Conservation (phyloP, 2,329 filamentous ascomycete species). For the Xylariomycetidae sp. region DNA sequence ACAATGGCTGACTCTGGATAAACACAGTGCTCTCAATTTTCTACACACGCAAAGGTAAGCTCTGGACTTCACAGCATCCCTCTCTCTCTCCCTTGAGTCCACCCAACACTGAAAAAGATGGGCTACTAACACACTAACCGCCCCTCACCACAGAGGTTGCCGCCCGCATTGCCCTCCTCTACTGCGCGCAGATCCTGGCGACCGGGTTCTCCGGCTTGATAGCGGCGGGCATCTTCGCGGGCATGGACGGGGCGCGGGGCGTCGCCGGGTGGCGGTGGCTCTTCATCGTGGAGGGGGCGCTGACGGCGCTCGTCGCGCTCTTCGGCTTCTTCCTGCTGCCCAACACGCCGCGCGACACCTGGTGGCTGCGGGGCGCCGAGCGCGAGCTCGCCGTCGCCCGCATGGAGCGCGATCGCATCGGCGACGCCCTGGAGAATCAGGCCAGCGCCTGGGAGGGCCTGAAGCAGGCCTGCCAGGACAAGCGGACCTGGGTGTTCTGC, state of each 20-base stretch:
- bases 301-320: slow-evolving; percentile 57
- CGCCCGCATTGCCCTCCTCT: slow-evolving; percentile 30
- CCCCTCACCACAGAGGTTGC: neutral
- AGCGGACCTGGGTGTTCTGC: slow-evolving; percentile 47
- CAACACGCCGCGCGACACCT: slow-evolving; percentile 34
- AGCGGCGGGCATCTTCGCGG: slow-evolving; percentile 49
- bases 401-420: slow-evolving; percentile 47
- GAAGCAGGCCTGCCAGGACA: slow-evolving; percentile 43
- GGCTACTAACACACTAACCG: too few relatives aligned
- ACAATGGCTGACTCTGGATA: too few relatives aligned
- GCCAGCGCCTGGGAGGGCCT: slow-evolving; percentile 43
- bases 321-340: slow-evolving; percentile 53
- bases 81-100: too few relatives aligned
- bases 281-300: slow-evolving; percentile 54
- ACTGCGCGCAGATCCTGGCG: slow-evolving; percentile 32
- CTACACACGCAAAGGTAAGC: slow-evolving; percentile 37
- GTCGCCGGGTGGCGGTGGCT: slow-evolving; percentile 43
- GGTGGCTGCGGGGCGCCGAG: slow-evolving; percentile 42
- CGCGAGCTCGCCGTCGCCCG: slow-evolving; percentile 41
- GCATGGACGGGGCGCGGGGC: slow-evolving; percentile 51
- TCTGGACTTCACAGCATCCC: too few relatives aligned
- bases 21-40: slow-evolving; percentile 43
- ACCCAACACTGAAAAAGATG: too few relatives aligned
- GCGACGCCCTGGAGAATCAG: slow-evolving; percentile 32
- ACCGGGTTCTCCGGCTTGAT: slow-evolving; percentile 52